Base-by-base conservation (phyloP, 495 filamentous ascomycete genomes). In the Astrocystis sublimbata region DNA sequence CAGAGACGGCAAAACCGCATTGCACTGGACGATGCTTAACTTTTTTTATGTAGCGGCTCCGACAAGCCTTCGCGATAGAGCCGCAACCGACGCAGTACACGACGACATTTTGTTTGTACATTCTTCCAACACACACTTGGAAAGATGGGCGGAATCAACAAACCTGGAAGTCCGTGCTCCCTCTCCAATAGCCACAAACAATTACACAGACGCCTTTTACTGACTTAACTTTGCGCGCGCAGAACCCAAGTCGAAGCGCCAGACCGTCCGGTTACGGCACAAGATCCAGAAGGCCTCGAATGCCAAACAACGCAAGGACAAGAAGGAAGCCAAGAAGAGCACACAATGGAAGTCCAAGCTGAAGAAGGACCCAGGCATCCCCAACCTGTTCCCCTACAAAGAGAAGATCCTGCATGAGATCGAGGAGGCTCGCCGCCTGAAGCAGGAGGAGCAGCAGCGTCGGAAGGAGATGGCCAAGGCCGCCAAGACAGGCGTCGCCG, bases 341-440 rank as follows among this genome's bases (percentile, higher is more conserved):
- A 96, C 96, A 19, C 85, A 96, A 89, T 97, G 93, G 89, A 85
- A 87, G 61, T 93, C 90, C 65, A 89, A 90, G 73, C 73, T 96
- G 60, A 97, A 96, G 85, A 98, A 98, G 77, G 93, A 96, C 73
- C 92, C 92, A 38, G 93, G 93, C 60, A 97, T 98, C 54, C 94
- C 94, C 51, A 98, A 97, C 71, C 83, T 97, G 26, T 98, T 97
- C 78, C 94, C 94, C 12, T 96, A 93, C 84, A 98, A 98, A 78
- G 96, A 97, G 70, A 91, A 89, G 79, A 84, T 98, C 19, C 82
- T 98, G 43, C 85, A 91, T 28, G 91, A 98, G 74, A 96, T 98
- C 66, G 96, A 98, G 78, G 91, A 97, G 73, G 87, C 83, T 61
- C 88, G 87, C 75, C 81, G 87, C 33, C 69, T 84, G 72, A 97